Conservation (phyloP, 108 stramenopile species). For the Hondaea fermentalgiana region DNA sequence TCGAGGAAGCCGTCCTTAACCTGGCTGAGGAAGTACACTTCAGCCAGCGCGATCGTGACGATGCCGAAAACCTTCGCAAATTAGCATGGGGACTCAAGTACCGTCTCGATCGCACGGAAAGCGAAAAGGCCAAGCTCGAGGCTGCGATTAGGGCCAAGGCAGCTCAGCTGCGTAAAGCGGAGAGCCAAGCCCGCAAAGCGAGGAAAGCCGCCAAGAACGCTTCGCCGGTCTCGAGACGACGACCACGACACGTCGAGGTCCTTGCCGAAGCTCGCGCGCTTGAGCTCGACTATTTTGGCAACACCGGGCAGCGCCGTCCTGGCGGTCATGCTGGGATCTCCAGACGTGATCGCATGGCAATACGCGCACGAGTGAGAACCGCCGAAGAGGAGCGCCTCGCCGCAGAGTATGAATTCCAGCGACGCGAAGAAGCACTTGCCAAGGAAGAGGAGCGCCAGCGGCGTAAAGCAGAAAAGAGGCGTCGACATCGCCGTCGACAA, state of each 20-base stretch:
- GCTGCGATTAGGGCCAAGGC: neutral
- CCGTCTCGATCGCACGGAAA: neutral
- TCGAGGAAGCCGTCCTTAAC: neutral
- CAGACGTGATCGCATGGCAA: neutral
- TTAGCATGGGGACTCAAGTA: neutral
- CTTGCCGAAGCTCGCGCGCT: neutral
- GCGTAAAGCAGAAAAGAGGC: neutral
- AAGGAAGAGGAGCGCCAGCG: conserved; percentile 7
- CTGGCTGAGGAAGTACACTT: neutral
- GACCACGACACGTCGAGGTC: neutral
- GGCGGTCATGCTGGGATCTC: neutral
- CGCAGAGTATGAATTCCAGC: neutral
- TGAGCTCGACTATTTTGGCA: neutral
- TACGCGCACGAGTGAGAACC: neutral
- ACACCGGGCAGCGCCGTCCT: neutral
- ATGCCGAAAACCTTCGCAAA: neutral
- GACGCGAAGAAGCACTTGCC: neutral
- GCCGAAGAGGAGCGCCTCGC: neutral
- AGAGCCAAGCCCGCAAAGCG: neutral
- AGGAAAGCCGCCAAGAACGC: neutral
- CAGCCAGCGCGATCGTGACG: neutral
- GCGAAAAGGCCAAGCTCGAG: neutral
- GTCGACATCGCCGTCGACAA: neutral
- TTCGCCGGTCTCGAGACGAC: neutral
- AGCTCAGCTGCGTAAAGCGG: neutral